Evolutionary conservation across 441 rosid genomes (phyloP), one percentile per base, ranked within the genome.

Genomic region (Pelargonium citronellum): DNA sequence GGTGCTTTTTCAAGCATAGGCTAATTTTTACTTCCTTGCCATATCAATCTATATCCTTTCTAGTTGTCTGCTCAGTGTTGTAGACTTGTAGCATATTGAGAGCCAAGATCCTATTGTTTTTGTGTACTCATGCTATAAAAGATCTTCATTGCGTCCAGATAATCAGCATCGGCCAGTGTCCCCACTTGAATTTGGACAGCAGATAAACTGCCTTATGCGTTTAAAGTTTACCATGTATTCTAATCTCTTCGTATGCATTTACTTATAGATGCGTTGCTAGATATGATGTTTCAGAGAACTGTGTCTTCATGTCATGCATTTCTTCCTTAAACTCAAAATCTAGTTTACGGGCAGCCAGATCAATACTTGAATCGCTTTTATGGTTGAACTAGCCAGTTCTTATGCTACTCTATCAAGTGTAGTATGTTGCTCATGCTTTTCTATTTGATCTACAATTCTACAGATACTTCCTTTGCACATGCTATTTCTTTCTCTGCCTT

Each of bases 101-200:
- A 67, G 4, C 16, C 69, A 47, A 51, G 57, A 13, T 51, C 57
- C 57, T 16, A 12, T 51, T 51, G 57, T 51, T 51, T 47, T 51
- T 51, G 57, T 5, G n/a, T 16, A 51, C 57, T 51, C 19, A 51
- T 51, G n/a, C 57, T 51, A 13, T 5, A 51, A 51, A 3, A 13
- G 15, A 0, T 51, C 15, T 47, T 49, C n/a, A n/a, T 16, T n/a
- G 57, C 57, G 5, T 49, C n/a, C 3, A 11, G 57, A 11, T 11
- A 9, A 11, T 46, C 13, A 46, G 51, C 13, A 11, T 46, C n/a
- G 11, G 11, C 51, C 2, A 46, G 51, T 49, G 57, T 51, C 6
- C 7, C 6, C 8, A 1, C 57, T n/a, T 5, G 17, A 49, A 30
- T 30, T 51, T n/a, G n/a, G 57, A 16, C 57, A 12, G 57, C 57